Percentiles rank a stretch among this genome's conserved stretches.
Conservation (phyloP, 768 basidiomycete genomes). For the Dendrothele bispora region DNA sequence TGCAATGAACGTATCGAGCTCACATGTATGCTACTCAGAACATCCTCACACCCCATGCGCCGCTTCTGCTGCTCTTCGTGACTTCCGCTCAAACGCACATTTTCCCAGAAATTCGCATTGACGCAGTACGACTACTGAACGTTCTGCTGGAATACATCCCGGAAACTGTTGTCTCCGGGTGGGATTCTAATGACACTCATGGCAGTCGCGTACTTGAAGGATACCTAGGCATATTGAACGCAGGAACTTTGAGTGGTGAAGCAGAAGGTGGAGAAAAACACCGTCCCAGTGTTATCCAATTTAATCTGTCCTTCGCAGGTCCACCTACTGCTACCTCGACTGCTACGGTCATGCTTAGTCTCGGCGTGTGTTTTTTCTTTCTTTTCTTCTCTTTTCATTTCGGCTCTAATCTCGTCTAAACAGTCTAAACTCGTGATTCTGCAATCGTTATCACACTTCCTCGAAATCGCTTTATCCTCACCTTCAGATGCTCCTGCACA, state of each 20-base stretch:
- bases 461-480: conserved; percentile 44
- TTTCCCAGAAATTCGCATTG: conserved; percentile 91
- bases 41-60: conserved; percentile 70
- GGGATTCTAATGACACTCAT: conserved; percentile 55
- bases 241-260: conserved; percentile 61
- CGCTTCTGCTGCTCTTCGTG: conserved; percentile 78
- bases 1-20: neutral
- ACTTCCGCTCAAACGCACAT: conserved; percentile 93
- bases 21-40: conserved; percentile 43
- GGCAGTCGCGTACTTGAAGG: conserved; percentile 73
- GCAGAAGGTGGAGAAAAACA: conserved; percentile 45
- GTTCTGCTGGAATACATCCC: conserved; percentile 74
- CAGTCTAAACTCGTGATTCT: conserved; percentile 84
- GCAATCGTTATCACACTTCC: conserved; percentile 68
- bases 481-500: conserved; percentile 13
- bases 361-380: conserved; percentile 45
- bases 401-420: conserved; percentile 11
- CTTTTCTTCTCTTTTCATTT: neutral
- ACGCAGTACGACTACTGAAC: conserved; percentile 80
- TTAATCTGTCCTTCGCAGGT: no score
- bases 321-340: conserved; percentile 54
- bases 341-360: conserved; percentile 63
- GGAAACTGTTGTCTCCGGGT: conserved; percentile 62
- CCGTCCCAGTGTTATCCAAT: no score
- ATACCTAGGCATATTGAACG: conserved; percentile 77